A percentile compares a stretch with the other conserved stretches of the same genome.
These are phyloP conservation scores for Dovyalis caffra DNA, from an alignment of 345 rosid genomes.

Conservation along the genomic window DNA sequence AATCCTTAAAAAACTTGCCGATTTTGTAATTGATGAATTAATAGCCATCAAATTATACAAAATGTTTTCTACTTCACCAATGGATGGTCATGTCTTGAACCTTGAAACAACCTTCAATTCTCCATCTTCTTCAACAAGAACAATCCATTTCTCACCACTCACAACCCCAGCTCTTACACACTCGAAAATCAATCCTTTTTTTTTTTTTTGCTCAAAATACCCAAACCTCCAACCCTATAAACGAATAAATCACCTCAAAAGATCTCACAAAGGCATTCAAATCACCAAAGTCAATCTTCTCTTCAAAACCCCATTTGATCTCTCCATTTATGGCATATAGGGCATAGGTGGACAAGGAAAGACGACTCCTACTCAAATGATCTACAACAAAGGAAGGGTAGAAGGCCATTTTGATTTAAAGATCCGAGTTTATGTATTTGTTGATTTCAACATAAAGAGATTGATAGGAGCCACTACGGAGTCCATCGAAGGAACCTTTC, in stretches of 20 bases:
- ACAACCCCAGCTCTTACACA: no score
- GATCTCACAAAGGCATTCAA: conserved; percentile 46
- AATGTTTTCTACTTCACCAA: conserved; percentile 72
- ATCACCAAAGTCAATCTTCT: conserved; percentile 55
- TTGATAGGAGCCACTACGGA: no score
- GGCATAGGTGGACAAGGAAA: no score
- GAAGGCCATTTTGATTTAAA: no score
- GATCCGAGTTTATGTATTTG: no score
- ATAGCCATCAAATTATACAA: conserved; percentile 77
- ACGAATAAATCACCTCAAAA: conserved; percentile 79
- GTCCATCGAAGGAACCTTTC: no score
- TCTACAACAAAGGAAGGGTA: no score
- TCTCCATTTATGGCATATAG: no score
- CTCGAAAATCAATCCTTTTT: conserved; percentile 66
- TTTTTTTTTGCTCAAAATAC: conserved; percentile 68
- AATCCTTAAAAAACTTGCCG: conserved; percentile 77
- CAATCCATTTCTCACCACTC: conserved; percentile 68
- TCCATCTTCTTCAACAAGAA: conserved; percentile 68
- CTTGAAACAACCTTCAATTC: conserved; percentile 63
- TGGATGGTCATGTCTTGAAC: conserved; percentile 63
- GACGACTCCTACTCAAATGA: no score
- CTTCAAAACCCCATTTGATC: conserved; percentile 70
- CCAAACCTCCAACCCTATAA: conserved; percentile 67
- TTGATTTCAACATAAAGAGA: no score
- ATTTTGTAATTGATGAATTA: conserved; percentile 82